These are phyloP conservation scores for Cladosporium sp. DNA, from an alignment of 2,329 filamentous ascomycete species.

Conservation along the genomic window DNA sequence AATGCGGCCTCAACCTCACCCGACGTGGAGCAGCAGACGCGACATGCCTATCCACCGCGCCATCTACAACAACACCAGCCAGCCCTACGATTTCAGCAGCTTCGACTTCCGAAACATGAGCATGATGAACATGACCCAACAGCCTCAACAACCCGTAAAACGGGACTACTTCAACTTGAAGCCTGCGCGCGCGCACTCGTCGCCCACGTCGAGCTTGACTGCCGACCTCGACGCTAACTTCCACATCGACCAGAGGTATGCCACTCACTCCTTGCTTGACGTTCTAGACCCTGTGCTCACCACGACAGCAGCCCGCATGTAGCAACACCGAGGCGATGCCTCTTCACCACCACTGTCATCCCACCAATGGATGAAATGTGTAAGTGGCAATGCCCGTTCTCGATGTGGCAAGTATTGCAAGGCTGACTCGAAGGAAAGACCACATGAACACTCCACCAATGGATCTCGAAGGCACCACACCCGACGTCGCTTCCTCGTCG, in stretches of 20 bases:
- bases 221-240: conserved; percentile 97
- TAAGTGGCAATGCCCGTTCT: conserved; percentile 27
- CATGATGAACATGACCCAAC: conserved; percentile 50
- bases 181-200: conserved; percentile 77
- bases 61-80: conserved; percentile 41
- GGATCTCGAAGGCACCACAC: conserved; percentile 71
- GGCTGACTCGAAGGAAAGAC: conserved; percentile 33
- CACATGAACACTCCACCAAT: conserved; percentile 42
- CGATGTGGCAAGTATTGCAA: background rate
- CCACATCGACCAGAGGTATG: conserved; percentile 85
- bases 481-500: conserved; percentile 83
- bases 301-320: conserved; percentile 65
- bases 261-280: conserved; percentile 30
- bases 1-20: conserved; percentile 70
- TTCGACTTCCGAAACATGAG: conserved; percentile 74
- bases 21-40: conserved; percentile 58
- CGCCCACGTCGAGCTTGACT: conserved; percentile 83
- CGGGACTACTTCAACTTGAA: conserved; percentile 80
- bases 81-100: conserved; percentile 57
- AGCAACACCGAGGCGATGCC: conserved; percentile 75
- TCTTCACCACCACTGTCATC: conserved; percentile 73
- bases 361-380: conserved; percentile 38
- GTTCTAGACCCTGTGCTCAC: conserved; percentile 35
- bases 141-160: conserved; percentile 57
- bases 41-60: conserved; percentile 53